Conservation (phyloP, 164 flowering plant species). For the Amborella trichopoda region DNA sequence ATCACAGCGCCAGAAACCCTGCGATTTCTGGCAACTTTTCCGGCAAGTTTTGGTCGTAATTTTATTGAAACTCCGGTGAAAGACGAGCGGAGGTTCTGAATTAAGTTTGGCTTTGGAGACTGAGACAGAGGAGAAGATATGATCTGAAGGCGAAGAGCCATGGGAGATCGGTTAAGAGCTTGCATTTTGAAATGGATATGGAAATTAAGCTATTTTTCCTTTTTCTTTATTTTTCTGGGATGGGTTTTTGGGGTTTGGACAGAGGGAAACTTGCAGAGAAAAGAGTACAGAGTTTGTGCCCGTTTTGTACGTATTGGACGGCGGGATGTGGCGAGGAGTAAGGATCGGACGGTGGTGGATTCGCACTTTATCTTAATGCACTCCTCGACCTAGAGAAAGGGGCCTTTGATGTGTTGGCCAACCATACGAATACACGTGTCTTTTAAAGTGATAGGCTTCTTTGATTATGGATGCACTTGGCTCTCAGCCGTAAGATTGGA, state of each 20-base stretch:
- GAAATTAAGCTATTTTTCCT: background rate
- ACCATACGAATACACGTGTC: too few species aligned
- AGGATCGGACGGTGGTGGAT: constrained; percentile 1
- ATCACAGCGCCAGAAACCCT: constrained; percentile 28
- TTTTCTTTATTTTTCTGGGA: too few species aligned
- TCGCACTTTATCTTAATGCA: too few species aligned
- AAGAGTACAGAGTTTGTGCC: background rate
- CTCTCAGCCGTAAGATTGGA: too few species aligned
- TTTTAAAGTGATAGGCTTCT: too few species aligned
- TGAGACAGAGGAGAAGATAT: constrained; percentile 9
- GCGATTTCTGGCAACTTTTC: constrained; percentile 8
- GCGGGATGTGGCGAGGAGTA: background rate
- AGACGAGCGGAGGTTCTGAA: constrained; percentile 20
- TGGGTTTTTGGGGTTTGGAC: background rate
- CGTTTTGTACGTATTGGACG: too few species aligned
- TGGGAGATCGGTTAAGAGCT: constrained; percentile 38
- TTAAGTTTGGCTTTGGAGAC: constrained; percentile 3
- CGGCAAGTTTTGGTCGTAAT: constrained; percentile 9
- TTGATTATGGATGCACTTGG: too few species aligned
- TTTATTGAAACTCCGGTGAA: constrained; percentile 28
- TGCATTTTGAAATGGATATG: constrained; percentile 28
- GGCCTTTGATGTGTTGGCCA: too few species aligned
- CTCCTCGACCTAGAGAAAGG: too few species aligned
- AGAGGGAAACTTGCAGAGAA: background rate
- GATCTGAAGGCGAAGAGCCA: constrained; percentile 25